Conservation (phyloP, 495 filamentous ascomycete genomes). For the Xylaria telfairii region DNA sequence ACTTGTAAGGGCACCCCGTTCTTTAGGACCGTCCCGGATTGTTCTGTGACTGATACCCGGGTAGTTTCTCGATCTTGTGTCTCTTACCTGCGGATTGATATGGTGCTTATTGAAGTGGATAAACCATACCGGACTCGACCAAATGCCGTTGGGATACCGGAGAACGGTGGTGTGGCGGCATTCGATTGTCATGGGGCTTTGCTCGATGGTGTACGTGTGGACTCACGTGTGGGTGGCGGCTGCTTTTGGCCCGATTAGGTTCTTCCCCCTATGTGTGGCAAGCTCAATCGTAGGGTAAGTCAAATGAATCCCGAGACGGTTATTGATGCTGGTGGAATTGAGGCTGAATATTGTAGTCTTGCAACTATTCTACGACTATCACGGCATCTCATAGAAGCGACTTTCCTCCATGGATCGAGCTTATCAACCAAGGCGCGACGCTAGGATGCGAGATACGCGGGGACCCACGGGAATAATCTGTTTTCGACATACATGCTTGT, state of each 20-base stretch:
- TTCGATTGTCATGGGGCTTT: neutral
- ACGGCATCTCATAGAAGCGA: neutral
- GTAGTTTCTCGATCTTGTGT: neutral
- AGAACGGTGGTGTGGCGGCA: neutral
- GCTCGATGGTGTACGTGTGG: too few species aligned
- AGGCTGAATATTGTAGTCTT: neutral
- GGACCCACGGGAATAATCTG: neutral
- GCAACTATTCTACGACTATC: too few species aligned
- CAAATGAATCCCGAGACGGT: neutral
- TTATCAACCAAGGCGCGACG: neutral
- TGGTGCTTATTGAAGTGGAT: neutral
- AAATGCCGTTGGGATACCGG: neutral
- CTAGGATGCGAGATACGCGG: neutral
- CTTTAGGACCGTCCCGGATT: neutral
- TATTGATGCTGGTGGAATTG: neutral
- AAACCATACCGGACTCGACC: neutral
- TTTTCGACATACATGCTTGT: neutral
- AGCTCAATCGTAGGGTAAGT: neutral
- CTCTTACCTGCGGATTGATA: neutral
- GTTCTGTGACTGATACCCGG: neutral
- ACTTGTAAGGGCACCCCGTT: neutral
- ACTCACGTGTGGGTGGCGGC: neutral
- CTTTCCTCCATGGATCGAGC: neutral
- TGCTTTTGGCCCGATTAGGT: neutral
- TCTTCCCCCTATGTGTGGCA: neutral